Evolutionary conservation across 352 stramenopile genomes (phyloP), one percentile per base, ranked within the genome.

Genomic region (Phytopythium boreale): DNA sequence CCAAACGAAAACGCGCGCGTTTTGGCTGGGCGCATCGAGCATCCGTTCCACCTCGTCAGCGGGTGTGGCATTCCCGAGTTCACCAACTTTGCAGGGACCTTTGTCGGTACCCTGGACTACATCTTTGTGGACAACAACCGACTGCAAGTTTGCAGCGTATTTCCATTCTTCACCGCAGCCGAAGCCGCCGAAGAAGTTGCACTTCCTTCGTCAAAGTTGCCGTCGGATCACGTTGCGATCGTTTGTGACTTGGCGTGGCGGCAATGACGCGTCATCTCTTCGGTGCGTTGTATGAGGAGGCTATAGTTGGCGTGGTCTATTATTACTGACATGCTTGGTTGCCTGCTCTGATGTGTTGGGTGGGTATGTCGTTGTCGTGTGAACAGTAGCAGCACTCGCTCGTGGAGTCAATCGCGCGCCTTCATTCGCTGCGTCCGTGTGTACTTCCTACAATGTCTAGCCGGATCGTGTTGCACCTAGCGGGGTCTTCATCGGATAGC

Each of bases 211-310:
- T 85, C 75, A n/a, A 74, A 69, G 14, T 90, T 94, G 57, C 84
- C 86, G 14, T 94, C 86, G 4, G 86, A 94, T 61, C 86, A 92
- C 36, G 67, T 94, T 34, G 92, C 86, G 36, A 69, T 94, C n/a
- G 68, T 92, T 11, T 87, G 72, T 26, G 86, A 94, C 62, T 67
- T 94, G 31, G 61, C 39, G 0, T 92, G 79, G 82, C 69, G 63
- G 62, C 14, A 56, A 14, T 49, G 9, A 59, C 44, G 44, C n/a
- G 44, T 4, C 17, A 50, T 50, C 24, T 1, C 1, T 9, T 26
- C 24, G 19, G 44, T 50, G 10, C 44, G 44, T 34, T 34, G 29
- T 8, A 34, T 34, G 29, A 34, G 29, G 19, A n/a, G n/a, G 43
- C 17, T 49, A 49, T 26, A 49, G 0, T 49, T 49, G 43, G 17